These are phyloP conservation scores for Trichoderma orchidacearum DNA, from an alignment of 495 filamentous ascomycete species.

Conservation along the genomic window DNA sequence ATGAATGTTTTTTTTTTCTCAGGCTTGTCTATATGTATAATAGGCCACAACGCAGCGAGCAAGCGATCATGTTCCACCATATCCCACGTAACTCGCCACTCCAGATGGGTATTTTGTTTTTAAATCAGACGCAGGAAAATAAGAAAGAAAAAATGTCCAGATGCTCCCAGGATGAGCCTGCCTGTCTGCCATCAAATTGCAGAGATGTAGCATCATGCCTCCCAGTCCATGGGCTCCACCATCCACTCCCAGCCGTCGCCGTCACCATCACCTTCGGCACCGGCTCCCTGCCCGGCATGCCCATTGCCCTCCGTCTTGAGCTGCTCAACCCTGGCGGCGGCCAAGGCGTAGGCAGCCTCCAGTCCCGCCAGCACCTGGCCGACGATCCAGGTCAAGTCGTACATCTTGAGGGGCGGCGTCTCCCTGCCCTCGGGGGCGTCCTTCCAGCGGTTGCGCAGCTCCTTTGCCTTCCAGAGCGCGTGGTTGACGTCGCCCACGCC, in stretches of 20 bases:
- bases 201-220: no score
- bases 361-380: not conserved
- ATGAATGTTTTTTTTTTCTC: not conserved
- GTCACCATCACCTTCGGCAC: not conserved
- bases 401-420: not conserved
- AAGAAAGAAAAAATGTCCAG: no score
- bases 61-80: not conserved
- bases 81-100: not conserved
- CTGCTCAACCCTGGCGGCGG: not conserved
- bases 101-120: no score
- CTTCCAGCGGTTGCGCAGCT: slow-evolving; percentile 56
- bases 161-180: no score
- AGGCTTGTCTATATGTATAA: not conserved
- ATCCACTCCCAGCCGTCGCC: not conserved
- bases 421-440: slow-evolving; percentile 28
- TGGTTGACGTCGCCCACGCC: slow-evolving; percentile 29
- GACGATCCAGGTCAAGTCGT: slow-evolving; percentile 2
- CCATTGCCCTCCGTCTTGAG: not conserved
- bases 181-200: no score
- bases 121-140: no score
- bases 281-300: not conserved
- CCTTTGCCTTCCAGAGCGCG: slow-evolving; percentile 45
- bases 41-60: not conserved
- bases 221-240: slow-evolving; percentile 1
- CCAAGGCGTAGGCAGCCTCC: not conserved